phyloP scores from a whole-genome alignment of 805 yeast genomes.

The Lachancea lanzarotensis region DNA sequence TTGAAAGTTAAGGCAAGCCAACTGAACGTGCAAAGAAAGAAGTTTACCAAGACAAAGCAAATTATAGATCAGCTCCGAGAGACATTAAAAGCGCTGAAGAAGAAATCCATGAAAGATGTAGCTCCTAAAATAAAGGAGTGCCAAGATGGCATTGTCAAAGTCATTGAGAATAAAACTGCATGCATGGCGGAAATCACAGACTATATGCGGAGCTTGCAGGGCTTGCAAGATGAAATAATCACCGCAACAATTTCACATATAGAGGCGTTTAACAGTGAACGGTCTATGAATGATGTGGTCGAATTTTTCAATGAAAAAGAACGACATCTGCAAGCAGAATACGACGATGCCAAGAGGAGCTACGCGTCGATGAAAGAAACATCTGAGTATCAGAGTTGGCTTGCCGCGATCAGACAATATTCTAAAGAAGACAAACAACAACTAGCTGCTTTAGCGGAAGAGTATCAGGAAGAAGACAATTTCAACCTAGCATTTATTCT shows the following conservation, averaged over 20 bases:
- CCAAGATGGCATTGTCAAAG: slow-evolving; percentile 24
- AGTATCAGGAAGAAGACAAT: slow-evolving; percentile 31
- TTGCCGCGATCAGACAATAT: slow-evolving; percentile 30
- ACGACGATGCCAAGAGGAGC: slow-evolving; percentile 27
- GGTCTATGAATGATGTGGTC: slow-evolving; percentile 28
- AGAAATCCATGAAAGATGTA: slow-evolving; percentile 39
- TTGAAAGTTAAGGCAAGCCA: slow-evolving; percentile 6
- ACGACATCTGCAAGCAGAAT: slow-evolving; percentile 20
- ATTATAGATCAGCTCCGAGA: slow-evolving; percentile 28
- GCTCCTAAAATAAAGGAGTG: slow-evolving; percentile 34
- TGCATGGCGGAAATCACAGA: slow-evolving; percentile 19
- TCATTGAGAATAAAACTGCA: slow-evolving; percentile 20
- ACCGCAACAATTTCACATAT: slow-evolving; percentile 27
- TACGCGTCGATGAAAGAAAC: slow-evolving; percentile 23
- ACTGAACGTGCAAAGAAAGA: slow-evolving; percentile 16
- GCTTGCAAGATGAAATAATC: slow-evolving; percentile 22
- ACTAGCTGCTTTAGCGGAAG: slow-evolving; percentile 36
- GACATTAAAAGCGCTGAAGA: slow-evolving; percentile 31
- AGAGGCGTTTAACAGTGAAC: slow-evolving; percentile 37
- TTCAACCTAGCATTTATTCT: slow-evolving; percentile 37
- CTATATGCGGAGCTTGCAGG: slow-evolving; percentile 23
- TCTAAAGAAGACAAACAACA: slow-evolving; percentile 35
- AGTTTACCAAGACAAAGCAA: slow-evolving; percentile 19
- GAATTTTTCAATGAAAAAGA: slow-evolving; percentile 28
- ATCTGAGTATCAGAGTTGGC: slow-evolving; percentile 24